A percentile compares a stretch with the other conserved stretches of the same genome.
Conservation (phyloP, 768 basidiomycete genomes). For the Mycena pura region DNA sequence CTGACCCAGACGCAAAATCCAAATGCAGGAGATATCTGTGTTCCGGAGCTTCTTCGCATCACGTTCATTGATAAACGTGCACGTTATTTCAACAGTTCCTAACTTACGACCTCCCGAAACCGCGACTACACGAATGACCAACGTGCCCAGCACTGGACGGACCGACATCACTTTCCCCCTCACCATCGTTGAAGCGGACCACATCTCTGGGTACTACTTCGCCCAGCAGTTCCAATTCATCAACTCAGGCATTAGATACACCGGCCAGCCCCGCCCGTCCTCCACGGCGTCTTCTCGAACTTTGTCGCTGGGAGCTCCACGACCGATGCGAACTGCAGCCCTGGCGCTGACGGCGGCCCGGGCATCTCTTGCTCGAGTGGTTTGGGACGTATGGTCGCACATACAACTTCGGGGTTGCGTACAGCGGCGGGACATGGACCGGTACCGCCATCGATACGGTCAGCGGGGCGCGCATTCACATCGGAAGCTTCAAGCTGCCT, state of each 20-base stretch:
- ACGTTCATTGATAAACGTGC: too few species aligned
- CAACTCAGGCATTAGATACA: slow-evolving; percentile 3
- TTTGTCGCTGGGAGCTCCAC: slow-evolving; percentile 16
- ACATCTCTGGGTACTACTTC: slow-evolving; percentile 22
- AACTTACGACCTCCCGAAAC: too few species aligned
- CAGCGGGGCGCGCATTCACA: background rate
- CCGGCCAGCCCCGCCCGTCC: slow-evolving; percentile 10
- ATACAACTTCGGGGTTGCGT: slow-evolving; percentile 1
- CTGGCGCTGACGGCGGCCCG: slow-evolving; percentile 20
- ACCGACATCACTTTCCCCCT: slow-evolving; percentile 20
- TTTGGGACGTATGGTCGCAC: slow-evolving; percentile 13
- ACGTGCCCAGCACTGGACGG: slow-evolving; percentile 14
- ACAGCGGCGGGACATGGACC: background rate
- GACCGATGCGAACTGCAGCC: slow-evolving; percentile 6
- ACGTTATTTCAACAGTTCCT: too few species aligned
- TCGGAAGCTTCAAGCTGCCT: slow-evolving; percentile 16
- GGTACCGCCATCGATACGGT: slow-evolving; percentile 17
- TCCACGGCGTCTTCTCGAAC: slow-evolving; percentile 14
- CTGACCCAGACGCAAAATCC: too few species aligned
- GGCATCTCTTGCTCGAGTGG: slow-evolving; percentile 24
- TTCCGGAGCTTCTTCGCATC: too few species aligned
- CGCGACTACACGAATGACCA: too few species aligned
- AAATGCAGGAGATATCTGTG: too few species aligned
- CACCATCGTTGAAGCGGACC: slow-evolving; percentile 17
- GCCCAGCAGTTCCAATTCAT: slow-evolving; percentile 18